Base-by-base conservation (phyloP, 495 filamentous ascomycete species). In the Aspergillus nidulans region DNA sequence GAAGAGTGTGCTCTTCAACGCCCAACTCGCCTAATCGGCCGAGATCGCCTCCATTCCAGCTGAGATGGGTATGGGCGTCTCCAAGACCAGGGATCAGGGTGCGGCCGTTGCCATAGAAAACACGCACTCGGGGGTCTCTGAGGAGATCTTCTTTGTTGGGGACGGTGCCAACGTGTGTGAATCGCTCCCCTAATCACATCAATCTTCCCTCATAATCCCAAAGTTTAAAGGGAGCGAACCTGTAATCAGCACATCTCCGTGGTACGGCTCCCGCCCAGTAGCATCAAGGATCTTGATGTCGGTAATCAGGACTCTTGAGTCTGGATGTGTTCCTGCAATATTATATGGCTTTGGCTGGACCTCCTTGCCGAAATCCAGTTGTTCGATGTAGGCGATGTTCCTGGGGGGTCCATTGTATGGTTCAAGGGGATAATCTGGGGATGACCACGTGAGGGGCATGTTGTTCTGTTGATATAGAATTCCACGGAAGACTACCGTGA, bases 281-380 rank as follows among this genome's bases (percentile, higher is more conserved):
- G 71, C 73, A 42, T 81, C 77, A 1, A 81, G 52, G 36, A 81
- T 78, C n/a, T 72, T 69, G 10, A 80, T 77, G 57, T 80, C 69
- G 16, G 62, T 54, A 42, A 81, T 71, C 1, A 81, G 61, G 18
- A 79, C 68, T 44, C 63, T 70, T 5, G 28, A 49, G 15, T 49
- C 18, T 34, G 45, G 26, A 18, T 28, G 16, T 1, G 75, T 76
- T 13, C 73, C 73, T 21, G 61, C 57, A 8, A 70, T 65, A 7
- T 61, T 54, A 15, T 63, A 61, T 19, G 49, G 20, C 15, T 46
- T 55, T 1, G 63, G 63, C 28, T 61, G 54, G 19, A 66, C 58
- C 10, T 48, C 24, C 2, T 34, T 12, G 30, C 15, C 30, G 9
- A 44, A 32, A 13, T 60, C 53, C 16, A 65, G 62, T 21, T 52